Percentiles rank a stretch among this genome's conserved stretches.
phyloP scores from a whole-genome alignment of 75 land plant species.

The Sequoia sempervirens region DNA sequence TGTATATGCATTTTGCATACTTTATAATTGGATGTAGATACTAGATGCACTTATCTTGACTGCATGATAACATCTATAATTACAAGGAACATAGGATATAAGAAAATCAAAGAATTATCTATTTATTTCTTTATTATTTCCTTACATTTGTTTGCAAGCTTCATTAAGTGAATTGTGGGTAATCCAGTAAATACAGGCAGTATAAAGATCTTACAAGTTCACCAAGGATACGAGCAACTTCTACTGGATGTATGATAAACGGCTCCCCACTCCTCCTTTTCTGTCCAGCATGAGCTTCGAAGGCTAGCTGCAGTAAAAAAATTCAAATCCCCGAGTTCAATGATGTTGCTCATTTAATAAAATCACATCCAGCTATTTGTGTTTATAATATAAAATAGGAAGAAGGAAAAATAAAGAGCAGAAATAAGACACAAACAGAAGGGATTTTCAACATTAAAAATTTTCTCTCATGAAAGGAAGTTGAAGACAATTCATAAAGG shows the following conservation, averaged over 20 bases:
- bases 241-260: slow-evolving; percentile 94
- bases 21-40: background rate
- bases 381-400: background rate
- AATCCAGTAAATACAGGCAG: background rate
- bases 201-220: slow-evolving; percentile 67
- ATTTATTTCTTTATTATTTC: background rate
- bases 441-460: background rate
- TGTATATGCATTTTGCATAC: background rate
- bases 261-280: slow-evolving; percentile 96
- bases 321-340: background rate
- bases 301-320: slow-evolving; percentile 68
- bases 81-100: background rate
- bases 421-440: background rate
- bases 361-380: background rate
- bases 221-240: slow-evolving; percentile 93
- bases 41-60: background rate
- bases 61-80: background rate
- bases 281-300: slow-evolving; percentile 96
- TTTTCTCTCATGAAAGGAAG: background rate
- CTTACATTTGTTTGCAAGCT: background rate
- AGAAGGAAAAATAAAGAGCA: background rate
- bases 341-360: background rate
- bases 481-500: slow-evolving; percentile 4
- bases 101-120: background rate
- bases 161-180: background rate